Evolutionary conservation across 2,329 filamentous ascomycete species (phyloP).

Genomic region (Blumeriella jaapii): DNA sequence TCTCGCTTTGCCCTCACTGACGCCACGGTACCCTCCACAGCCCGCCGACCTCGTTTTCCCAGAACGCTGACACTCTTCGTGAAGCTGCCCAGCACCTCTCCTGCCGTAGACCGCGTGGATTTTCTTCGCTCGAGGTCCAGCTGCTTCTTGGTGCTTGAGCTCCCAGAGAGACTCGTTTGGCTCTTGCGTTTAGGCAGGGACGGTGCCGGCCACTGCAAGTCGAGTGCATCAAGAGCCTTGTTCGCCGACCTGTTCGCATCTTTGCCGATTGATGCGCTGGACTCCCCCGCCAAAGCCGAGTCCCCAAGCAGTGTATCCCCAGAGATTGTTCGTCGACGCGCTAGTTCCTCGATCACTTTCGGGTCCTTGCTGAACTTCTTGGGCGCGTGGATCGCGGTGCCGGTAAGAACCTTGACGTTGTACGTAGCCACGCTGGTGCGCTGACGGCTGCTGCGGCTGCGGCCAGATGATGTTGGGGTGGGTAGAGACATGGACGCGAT

Average conservation of each 20-base stretch:
- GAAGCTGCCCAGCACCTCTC: constrained; percentile 32
- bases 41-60: constrained; percentile 49
- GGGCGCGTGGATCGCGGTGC: constrained; percentile 45
- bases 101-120: constrained; percentile 35
- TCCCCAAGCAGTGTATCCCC: constrained; percentile 28
- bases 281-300: constrained; percentile 23
- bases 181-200: constrained; percentile 29
- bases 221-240: constrained; percentile 36
- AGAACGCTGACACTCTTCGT: constrained; percentile 40
- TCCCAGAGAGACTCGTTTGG: constrained; percentile 15
- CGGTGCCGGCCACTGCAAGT: constrained; percentile 34
- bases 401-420: constrained; percentile 52
- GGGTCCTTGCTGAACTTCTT: constrained; percentile 33
- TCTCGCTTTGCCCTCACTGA: constrained; percentile 42
- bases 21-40: constrained; percentile 30
- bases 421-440: constrained; percentile 49
- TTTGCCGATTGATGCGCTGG: constrained; percentile 19
- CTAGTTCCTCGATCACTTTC: constrained; percentile 9
- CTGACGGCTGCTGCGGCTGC: constrained; percentile 41
- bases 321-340: constrained; percentile 35
- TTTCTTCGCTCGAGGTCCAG: constrained; percentile 24
- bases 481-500: too few species aligned
- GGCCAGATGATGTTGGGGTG: too few species aligned
- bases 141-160: constrained; percentile 21
- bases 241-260: constrained; percentile 24